Percentiles rank a stretch among this genome's conserved stretches.
These are phyloP conservation scores for Neoascochyta sp. DNA, from an alignment of 2,329 filamentous ascomycete species.

Conservation along the genomic window DNA sequence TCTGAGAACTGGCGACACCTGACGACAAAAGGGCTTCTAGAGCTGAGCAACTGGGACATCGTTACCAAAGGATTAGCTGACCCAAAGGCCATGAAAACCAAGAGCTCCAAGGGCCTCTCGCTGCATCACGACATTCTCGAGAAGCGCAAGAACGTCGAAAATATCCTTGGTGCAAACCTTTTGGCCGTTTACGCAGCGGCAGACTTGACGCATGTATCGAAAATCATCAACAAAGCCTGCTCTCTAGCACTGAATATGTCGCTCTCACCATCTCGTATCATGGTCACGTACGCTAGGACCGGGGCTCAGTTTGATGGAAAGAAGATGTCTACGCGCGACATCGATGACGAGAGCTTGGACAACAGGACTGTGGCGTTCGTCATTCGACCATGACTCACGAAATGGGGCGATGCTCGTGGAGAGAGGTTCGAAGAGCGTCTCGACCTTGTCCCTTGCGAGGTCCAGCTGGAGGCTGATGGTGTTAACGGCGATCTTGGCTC, in stretches of 20 bases:
- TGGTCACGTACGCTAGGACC: constrained; percentile 12
- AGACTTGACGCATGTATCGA: not conserved
- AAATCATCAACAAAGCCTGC: constrained; percentile 16
- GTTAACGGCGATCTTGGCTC: too few relatives aligned
- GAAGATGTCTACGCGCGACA: constrained; percentile 7
- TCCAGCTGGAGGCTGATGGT: constrained; percentile 6
- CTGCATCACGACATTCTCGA: too few relatives aligned
- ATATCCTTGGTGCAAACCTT: too few relatives aligned
- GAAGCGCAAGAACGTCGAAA: too few relatives aligned
- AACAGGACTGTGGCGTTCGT: constrained; percentile 12
- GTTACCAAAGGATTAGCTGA: too few relatives aligned
- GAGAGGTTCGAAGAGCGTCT: constrained; percentile 14
- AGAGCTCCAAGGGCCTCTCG: too few relatives aligned
- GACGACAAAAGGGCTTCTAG: constrained; percentile 4
- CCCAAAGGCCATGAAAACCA: too few relatives aligned
- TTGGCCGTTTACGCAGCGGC: too few relatives aligned
- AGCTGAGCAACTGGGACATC: not conserved
- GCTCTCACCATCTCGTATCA: constrained; percentile 13
- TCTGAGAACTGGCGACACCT: constrained; percentile 13
- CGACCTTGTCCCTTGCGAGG: constrained; percentile 10
- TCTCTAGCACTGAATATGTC: constrained; percentile 13
- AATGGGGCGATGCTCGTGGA: constrained; percentile 24
- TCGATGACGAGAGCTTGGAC: constrained; percentile 13
- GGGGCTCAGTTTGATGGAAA: constrained; percentile 2
- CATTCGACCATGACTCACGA: constrained; percentile 18